phyloP scores from a whole-genome alignment of 805 yeast species.

The Suhomyces pyralidae region DNA sequence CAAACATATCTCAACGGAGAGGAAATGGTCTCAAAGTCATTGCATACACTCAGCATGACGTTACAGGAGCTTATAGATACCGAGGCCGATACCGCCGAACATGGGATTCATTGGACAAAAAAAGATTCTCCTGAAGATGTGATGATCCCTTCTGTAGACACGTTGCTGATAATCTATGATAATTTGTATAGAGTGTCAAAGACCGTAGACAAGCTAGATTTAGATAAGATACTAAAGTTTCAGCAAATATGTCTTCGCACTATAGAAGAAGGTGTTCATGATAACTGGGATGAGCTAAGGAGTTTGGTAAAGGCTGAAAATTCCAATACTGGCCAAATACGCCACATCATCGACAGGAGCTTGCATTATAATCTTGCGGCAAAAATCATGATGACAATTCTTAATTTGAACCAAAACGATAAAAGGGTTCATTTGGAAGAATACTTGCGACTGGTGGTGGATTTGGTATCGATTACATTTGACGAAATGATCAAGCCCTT shows the following conservation, averaged over 20 bases:
- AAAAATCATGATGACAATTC: slow-evolving; percentile 36
- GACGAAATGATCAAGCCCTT: neutral
- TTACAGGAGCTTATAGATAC: slow-evolving; percentile 4
- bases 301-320: neutral
- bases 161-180: slow-evolving; percentile 16
- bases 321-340: neutral
- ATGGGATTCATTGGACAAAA: slow-evolving; percentile 12
- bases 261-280: slow-evolving; percentile 17
- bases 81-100: slow-evolving; percentile 15
- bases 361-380: slow-evolving; percentile 21
- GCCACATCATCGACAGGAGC: neutral
- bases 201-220: slow-evolving; percentile 13
- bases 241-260: slow-evolving; percentile 28
- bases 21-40: slow-evolving; percentile 3
- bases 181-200: slow-evolving; percentile 25
- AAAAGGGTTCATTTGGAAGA: slow-evolving; percentile 46
- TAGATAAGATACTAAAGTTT: slow-evolving; percentile 14
- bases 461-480: slow-evolving; percentile 17
- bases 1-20: slow-evolving; percentile 3
- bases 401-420: slow-evolving; percentile 40
- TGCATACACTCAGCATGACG: neutral
- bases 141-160: neutral
- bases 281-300: slow-evolving; percentile 17
- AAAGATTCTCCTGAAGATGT: neutral
- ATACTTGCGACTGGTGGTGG: slow-evolving; percentile 39